These are phyloP conservation scores for Diophrys sp. DNA, from an alignment of 73 alveolate species.

Conservation along the genomic window DNA sequence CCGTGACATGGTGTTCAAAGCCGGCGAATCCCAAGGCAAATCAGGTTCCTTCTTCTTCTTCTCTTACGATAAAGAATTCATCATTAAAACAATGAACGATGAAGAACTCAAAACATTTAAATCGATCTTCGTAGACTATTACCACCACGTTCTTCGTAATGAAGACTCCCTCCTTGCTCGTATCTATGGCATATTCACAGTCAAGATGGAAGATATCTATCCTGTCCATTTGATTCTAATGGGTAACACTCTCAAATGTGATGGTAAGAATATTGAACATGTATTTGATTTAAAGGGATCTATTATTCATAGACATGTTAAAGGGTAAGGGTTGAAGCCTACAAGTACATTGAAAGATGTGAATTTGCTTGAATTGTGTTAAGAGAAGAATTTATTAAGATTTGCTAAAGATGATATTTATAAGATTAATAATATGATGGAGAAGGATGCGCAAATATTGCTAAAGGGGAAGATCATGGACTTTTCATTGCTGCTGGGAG, in stretches of 20 bases:
- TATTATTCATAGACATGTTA: slow-evolving; percentile 76
- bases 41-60: slow-evolving; percentile 96
- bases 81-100: slow-evolving; percentile 88
- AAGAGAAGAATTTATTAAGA: slow-evolving; percentile 39
- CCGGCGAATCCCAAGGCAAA: slow-evolving; percentile 82
- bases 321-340: slow-evolving; percentile 64
- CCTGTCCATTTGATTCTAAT: slow-evolving; percentile 81
- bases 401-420: slow-evolving; percentile 21
- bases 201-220: slow-evolving; percentile 77
- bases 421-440: slow-evolving; percentile 28
- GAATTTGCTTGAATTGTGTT: slow-evolving; percentile 61
- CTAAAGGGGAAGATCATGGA: slow-evolving; percentile 60
- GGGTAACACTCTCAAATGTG: slow-evolving; percentile 86
- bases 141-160: slow-evolving; percentile 61
- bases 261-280: slow-evolving; percentile 70
- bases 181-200: slow-evolving; percentile 91
- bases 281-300: slow-evolving; percentile 93
- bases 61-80: slow-evolving; percentile 87
- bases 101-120: slow-evolving; percentile 77
- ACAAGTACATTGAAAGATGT: slow-evolving; percentile 87
- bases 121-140: slow-evolving; percentile 63
- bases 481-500: slow-evolving; percentile 64
- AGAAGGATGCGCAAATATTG: slow-evolving; percentile 53
- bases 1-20: slow-evolving; percentile 61
- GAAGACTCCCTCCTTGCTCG: slow-evolving; percentile 77